phyloP scores from a whole-genome alignment of 441 rosid genomes.

The Erodium trifolium region DNA sequence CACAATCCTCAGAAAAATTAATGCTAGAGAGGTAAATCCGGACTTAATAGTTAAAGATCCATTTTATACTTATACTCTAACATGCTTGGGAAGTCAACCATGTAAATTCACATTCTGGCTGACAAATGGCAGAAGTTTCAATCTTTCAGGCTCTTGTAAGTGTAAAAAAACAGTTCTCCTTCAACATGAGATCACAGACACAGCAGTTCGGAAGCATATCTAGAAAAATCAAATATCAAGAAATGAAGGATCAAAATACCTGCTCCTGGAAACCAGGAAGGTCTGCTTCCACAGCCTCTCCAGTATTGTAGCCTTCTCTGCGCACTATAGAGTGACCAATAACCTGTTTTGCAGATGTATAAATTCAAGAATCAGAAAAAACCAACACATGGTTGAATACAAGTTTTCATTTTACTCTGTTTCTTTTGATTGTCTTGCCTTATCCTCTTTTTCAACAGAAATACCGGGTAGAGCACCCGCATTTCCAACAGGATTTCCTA shows the following conservation, averaged over 20 bases:
- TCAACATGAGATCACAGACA: background rate
- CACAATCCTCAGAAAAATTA: too few species aligned
- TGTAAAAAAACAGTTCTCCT: background rate
- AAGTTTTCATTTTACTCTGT: conserved; percentile 44
- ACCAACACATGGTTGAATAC: conserved; percentile 7
- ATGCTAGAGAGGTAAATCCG: too few species aligned
- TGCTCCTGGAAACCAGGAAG: conserved; percentile 68
- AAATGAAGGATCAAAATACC: conserved; percentile 34
- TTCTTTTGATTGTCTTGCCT: conserved; percentile 52
- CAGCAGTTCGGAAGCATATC: background rate
- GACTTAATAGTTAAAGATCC: too few species aligned
- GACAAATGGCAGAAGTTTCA: too few species aligned
- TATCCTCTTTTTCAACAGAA: conserved; percentile 60
- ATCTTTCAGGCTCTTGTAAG: background rate
- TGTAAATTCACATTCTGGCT: too few species aligned
- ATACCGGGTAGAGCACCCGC: conserved; percentile 19
- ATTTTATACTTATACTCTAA: too few species aligned
- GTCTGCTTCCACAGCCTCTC: conserved; percentile 63
- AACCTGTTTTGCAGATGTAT: conserved; percentile 37
- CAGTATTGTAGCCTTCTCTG: conserved; percentile 49
- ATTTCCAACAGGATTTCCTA: conserved; percentile 59
- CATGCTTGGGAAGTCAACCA: too few species aligned
- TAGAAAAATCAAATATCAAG: conserved; percentile 2
- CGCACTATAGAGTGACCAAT: conserved; percentile 27
- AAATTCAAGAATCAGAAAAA: conserved; percentile 19